A percentile compares a stretch with the other conserved stretches of the same genome.
Conservation (phyloP, 2,329 filamentous ascomycete genomes). For the Fusarium sp. region DNA sequence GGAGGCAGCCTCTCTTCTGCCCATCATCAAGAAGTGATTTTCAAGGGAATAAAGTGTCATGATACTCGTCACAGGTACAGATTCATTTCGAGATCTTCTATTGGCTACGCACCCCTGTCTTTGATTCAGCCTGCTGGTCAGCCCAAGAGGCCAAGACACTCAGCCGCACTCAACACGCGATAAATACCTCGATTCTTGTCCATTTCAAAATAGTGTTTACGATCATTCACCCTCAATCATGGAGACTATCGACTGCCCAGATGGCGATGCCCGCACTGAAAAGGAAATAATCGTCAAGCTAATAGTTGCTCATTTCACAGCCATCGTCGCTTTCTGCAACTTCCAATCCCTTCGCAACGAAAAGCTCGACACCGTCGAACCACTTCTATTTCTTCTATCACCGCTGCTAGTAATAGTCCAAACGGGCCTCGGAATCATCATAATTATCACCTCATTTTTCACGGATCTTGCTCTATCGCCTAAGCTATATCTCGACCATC, state of each 20-base stretch:
- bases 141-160: neutral
- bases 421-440: neutral
- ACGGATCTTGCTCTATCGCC: neutral
- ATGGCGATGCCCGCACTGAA: neutral
- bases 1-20: neutral
- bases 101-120: neutral
- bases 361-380: constrained; percentile 11
- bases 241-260: neutral
- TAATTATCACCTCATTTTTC: neutral
- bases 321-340: constrained; percentile 20
- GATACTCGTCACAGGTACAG: neutral
- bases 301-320: constrained; percentile 19
- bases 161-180: neutral
- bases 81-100: neutral
- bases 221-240: neutral
- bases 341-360: constrained; percentile 19
- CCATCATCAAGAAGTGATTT: too few relatives aligned
- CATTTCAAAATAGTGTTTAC: neutral
- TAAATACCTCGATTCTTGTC: neutral
- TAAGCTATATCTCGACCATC: neutral
- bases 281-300: constrained; percentile 22
- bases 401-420: constrained; percentile 1
- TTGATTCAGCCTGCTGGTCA: neutral
- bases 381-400: constrained; percentile 12
- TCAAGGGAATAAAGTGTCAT: neutral